Base-by-base conservation (phyloP, 192 early-diverging fungal species). In the Phlyctochytrium arcticum region DNA sequence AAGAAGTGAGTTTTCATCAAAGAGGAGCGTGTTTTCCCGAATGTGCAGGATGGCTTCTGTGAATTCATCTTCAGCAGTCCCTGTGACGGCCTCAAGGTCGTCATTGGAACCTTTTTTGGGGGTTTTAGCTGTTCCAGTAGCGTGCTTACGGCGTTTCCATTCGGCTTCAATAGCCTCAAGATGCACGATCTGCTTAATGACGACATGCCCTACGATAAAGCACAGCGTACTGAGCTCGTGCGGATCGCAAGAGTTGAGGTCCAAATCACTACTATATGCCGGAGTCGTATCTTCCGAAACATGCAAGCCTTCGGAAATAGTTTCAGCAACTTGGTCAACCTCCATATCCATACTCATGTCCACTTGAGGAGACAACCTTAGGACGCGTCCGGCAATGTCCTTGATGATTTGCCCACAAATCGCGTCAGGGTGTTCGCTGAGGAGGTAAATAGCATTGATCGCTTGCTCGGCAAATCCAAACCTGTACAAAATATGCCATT, bases 121-220 rank as follows among this genome's bases (percentile, higher is more conserved):
- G 4, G 60, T 58, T 42, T 62, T 61, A 39, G 34, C 48, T 17
- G 42, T 30, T 33, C 56, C 56, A 80, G 73, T 62, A 3, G 59
- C 10, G 42, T 65, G 36, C 74, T 88, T 94, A 65, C 88, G 80
- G 24, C 92, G 79, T 75, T 99, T 99, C 80, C 89, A 92, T 36
- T 94, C 95, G 17, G 87, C 79, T 74, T 99, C 97, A 24, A 98
- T 86, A 2, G 85, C 80, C 78, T 99, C 97, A 47, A 99, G 76
- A 72, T 96, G 88, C 31, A 96, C 94, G 68, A 96, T 94, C 65
- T 96, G 90, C 75, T 97, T 95, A 62, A 98, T 89, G 0, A 92
- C 96, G 15, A 96, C 86, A 72, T 99, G 97, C 0, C 97, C 96
- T 29, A 95, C 88, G 29, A 97, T 76, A 57, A 98, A 98, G 23